phyloP scores from a whole-genome alignment of 2,329 filamentous ascomycete species.

The Colletotrichum trifolii region DNA sequence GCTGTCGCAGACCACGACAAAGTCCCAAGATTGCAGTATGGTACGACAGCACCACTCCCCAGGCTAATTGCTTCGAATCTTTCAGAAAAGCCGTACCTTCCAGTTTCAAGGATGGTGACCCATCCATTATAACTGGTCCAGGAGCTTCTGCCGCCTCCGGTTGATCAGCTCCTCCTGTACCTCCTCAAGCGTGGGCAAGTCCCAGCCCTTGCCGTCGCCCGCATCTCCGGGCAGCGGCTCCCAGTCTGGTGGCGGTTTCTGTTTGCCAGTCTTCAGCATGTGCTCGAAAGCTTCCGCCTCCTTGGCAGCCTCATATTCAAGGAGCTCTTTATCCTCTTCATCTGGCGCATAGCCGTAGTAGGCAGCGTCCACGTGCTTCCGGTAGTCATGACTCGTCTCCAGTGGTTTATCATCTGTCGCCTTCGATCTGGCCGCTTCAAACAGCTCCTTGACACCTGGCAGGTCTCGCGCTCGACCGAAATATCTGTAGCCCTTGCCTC shows the following conservation, averaged over 20 bases:
- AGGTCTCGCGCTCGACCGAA: constrained; percentile 91
- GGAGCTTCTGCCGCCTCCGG: constrained; percentile 80
- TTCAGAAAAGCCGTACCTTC: constrained; percentile 10
- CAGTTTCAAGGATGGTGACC: constrained; percentile 1
- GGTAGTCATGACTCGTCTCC: constrained; percentile 75
- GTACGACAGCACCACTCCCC: constrained; percentile 19
- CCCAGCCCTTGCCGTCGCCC: constrained; percentile 86
- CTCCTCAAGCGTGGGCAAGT: constrained; percentile 85
- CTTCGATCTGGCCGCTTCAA: constrained; percentile 76
- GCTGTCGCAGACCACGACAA: constrained; percentile 22
- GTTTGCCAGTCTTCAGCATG: constrained; percentile 68
- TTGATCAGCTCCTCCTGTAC: constrained; percentile 96
- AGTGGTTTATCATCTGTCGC: constrained; percentile 69
- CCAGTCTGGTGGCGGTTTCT: constrained; percentile 76
- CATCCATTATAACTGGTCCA: constrained; percentile 77
- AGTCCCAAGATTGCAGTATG: constrained; percentile 26
- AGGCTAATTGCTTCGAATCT: background rate
- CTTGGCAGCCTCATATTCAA: constrained; percentile 84
- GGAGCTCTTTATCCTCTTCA: constrained; percentile 85
- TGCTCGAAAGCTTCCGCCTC: constrained; percentile 83
- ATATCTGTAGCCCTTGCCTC: constrained; percentile 92
- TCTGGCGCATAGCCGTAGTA: constrained; percentile 97
- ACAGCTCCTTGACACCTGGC: constrained; percentile 95
- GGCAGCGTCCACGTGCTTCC: constrained; percentile 85
- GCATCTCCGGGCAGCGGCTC: constrained; percentile 86